Percentiles rank a stretch among this genome's conserved stretches.
phyloP scores from a whole-genome alignment of 352 stramenopile genomes.

The Phytophthora hibernalis region DNA sequence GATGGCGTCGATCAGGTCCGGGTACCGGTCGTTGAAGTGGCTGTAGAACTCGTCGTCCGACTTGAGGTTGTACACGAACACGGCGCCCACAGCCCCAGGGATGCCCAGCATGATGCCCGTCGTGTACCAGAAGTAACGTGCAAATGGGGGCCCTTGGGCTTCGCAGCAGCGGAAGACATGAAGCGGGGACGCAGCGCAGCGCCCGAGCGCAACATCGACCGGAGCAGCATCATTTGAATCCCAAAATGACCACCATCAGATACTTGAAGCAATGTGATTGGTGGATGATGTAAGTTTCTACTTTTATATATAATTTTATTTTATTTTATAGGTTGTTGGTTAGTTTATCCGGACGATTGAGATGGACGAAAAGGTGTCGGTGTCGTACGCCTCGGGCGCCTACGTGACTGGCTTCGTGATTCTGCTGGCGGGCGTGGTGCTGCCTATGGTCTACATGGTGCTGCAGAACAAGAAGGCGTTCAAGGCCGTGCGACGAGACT shows the following conservation, averaged over 20 bases:
- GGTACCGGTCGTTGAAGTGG: conserved; percentile 87
- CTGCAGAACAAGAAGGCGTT: conserved; percentile 90
- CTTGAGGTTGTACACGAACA: conserved; percentile 88
- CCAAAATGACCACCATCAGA: conserved; percentile 4
- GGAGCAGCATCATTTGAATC: conserved; percentile 9
- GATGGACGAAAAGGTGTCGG: conserved; percentile 51
- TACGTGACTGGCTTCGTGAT: conserved; percentile 77
- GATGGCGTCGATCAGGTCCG: conserved; percentile 72
- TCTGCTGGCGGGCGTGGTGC: conserved; percentile 68
- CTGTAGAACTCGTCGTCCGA: conserved; percentile 85
- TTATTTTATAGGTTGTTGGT: no score
- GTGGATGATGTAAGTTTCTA: no score
- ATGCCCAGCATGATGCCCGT: conserved; percentile 86
- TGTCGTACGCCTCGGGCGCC: conserved; percentile 64
- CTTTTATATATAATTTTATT: no score
- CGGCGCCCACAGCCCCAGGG: conserved; percentile 57
- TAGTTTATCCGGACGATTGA: background rate
- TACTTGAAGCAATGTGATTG: no score
- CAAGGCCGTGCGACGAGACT: conserved; percentile 80
- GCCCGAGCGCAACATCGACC: conserved; percentile 24
- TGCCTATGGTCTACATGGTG: conserved; percentile 88
- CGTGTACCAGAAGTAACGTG: conserved; percentile 79
- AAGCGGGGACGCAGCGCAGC: conserved; percentile 7
- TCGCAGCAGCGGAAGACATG: conserved; percentile 5
- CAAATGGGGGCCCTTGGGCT: conserved; percentile 54